phyloP scores from a whole-genome alignment of 140 eudicot species.

The Ambrosia hybrid region DNA sequence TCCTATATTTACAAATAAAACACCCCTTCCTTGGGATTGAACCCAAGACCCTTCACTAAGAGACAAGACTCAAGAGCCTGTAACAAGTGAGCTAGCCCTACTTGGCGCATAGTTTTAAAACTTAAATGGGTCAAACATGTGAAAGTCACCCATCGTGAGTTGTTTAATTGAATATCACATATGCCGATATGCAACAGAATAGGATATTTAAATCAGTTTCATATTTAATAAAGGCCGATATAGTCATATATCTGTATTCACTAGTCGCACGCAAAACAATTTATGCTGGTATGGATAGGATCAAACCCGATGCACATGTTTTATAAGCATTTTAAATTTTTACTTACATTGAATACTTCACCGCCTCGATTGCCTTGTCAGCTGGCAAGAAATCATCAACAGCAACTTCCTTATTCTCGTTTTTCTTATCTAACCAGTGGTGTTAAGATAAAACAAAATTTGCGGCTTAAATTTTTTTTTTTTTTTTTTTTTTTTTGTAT shows the following conservation, averaged over 20 bases:
- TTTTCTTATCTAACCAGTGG: slow-evolving; percentile 68
- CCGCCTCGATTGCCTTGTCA: slow-evolving; percentile 65
- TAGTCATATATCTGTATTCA: not conserved
- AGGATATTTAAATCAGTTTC: not conserved
- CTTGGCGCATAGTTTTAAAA: no score
- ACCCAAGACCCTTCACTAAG: no score
- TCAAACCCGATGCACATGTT: not conserved
- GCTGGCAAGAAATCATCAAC: slow-evolving; percentile 81
- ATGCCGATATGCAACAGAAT: not conserved
- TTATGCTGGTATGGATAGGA: not conserved
- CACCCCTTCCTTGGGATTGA: no score
- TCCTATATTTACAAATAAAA: no score
- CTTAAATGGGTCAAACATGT: not conserved
- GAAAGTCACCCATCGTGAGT: not conserved
- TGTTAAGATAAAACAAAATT: slow-evolving; percentile 37
- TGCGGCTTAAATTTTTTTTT: not conserved
- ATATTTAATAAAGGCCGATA: not conserved
- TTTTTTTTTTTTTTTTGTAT: no score
- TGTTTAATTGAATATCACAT: not conserved
- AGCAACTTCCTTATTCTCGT: slow-evolving; percentile 94
- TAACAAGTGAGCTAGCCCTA: no score
- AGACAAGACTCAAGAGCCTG: no score
- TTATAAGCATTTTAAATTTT: not conserved
- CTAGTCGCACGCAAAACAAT: not conserved
- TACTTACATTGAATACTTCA: slow-evolving; percentile 74